Conservation (phyloP, 2,329 filamentous ascomycete species). For the Amphichorda felina region DNA sequence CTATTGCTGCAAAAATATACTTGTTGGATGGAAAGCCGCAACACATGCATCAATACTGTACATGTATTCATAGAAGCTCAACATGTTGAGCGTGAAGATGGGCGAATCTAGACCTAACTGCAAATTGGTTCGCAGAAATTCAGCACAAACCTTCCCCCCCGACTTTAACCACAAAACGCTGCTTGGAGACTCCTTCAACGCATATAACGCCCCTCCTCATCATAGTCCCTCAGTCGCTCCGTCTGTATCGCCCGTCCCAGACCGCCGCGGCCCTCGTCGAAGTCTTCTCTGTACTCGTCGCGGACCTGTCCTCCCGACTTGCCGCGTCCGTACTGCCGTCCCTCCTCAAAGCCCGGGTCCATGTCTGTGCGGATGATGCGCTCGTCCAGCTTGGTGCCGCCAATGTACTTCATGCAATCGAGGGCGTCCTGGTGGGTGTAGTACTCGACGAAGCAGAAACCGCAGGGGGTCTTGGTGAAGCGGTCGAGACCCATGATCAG, state of each 20-base stretch:
- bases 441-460: constrained; percentile 99
- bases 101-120: too few relatives aligned
- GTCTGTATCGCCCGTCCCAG: constrained; percentile 64
- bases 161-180: too few relatives aligned
- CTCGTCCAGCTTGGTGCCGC: constrained; percentile 95
- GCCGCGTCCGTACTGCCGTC: constrained; percentile 87
- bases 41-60: too few relatives aligned
- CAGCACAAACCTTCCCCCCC: too few relatives aligned
- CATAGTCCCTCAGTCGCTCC: constrained; percentile 31
- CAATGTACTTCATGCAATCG: constrained; percentile 97
- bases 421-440: constrained; percentile 95
- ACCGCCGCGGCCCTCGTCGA: constrained; percentile 86
- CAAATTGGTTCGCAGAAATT: too few relatives aligned
- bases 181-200: background rate
- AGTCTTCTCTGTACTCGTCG: constrained; percentile 96
- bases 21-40: too few relatives aligned
- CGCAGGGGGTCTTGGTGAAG: constrained; percentile 94
- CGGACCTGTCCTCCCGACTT: constrained; percentile 95
- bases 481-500: constrained; percentile 96
- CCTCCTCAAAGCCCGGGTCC: constrained; percentile 92
- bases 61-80: too few relatives aligned
- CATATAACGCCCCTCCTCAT: constrained; percentile 22
- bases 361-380: constrained; percentile 90
- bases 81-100: too few relatives aligned
- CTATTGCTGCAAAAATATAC: background rate